Conservation (phyloP, 1,139 yeast species). For the Yamadazyma aaseri region DNA sequence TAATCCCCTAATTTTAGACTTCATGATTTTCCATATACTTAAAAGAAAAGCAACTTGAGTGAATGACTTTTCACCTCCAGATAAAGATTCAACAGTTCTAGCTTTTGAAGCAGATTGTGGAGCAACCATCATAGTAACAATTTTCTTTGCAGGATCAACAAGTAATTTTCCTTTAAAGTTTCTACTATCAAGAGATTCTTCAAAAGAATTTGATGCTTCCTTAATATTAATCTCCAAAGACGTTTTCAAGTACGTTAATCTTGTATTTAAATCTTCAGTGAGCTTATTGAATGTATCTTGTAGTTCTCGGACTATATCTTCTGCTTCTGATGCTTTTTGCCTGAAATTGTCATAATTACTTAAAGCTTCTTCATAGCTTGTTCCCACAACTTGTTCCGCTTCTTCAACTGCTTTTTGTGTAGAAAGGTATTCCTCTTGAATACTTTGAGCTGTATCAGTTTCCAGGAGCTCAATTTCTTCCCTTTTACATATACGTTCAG, state of each 20-base stretch:
- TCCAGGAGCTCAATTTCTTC: constrained; percentile 27
- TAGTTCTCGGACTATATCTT: constrained; percentile 23
- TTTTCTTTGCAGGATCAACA: constrained; percentile 56
- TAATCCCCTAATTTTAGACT: constrained; percentile 79
- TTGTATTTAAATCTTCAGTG: constrained; percentile 38
- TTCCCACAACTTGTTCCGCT: constrained; percentile 37
- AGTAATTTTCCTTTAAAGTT: constrained; percentile 73
- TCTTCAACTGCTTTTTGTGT: constrained; percentile 34
- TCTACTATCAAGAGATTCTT: constrained; percentile 59
- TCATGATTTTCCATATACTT: constrained; percentile 93
- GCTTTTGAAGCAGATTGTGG: constrained; percentile 58
- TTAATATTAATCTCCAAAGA: constrained; percentile 36
- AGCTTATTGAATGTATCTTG: constrained; percentile 24
- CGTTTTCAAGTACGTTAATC: constrained; percentile 51
- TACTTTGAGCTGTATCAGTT: constrained; percentile 36
- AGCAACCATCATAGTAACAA: constrained; percentile 55
- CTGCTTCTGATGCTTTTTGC: constrained; percentile 28
- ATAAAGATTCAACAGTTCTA: constrained; percentile 77
- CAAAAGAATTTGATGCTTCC: constrained; percentile 48
- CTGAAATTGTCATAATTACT: constrained; percentile 26
- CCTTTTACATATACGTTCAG: constrained; percentile 32
- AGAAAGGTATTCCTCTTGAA: constrained; percentile 33
- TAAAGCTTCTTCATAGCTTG: constrained; percentile 39
- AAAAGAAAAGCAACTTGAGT: constrained; percentile 85
- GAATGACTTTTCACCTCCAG: constrained; percentile 97